Evolutionary conservation across 371 early-diverging fungal genomes (phyloP).

Genomic region (Mortierella sp.): DNA sequence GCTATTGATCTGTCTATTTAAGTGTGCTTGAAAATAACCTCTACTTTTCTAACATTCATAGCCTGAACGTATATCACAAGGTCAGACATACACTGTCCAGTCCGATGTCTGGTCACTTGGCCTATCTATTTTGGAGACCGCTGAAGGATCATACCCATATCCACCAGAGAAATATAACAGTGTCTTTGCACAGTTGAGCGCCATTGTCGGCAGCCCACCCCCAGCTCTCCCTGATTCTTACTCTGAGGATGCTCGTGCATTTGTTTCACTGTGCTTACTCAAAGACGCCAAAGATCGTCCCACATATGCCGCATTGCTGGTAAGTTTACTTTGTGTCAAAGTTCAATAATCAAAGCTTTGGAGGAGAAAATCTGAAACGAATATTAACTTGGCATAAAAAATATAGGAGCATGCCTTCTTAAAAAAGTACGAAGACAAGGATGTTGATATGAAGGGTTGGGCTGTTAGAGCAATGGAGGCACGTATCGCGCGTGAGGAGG

Average conservation of each 20-base stretch:
- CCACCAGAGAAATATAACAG: conserved; percentile 70
- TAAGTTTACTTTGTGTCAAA: conserved; percentile 18
- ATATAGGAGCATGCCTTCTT: conserved; percentile 80
- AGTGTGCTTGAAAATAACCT: background rate
- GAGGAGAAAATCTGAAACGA: too few species aligned
- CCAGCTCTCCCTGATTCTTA: conserved; percentile 79
- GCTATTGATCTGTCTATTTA: background rate
- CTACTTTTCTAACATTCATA: conserved; percentile 35
- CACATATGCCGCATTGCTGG: conserved; percentile 75
- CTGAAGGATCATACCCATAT: conserved; percentile 89
- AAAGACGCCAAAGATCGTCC: conserved; percentile 82
- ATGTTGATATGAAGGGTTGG: conserved; percentile 90
- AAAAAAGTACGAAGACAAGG: conserved; percentile 61
- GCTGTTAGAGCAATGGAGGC: conserved; percentile 61
- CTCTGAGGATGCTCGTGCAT: conserved; percentile 80
- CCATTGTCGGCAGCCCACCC: conserved; percentile 86
- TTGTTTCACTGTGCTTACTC: conserved; percentile 81
- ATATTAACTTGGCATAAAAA: too few species aligned
- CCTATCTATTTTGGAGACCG: conserved; percentile 92
- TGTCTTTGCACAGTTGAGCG: conserved; percentile 90
- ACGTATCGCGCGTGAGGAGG: conserved; percentile 44
- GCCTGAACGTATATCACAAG: conserved; percentile 85
- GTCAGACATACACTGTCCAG: conserved; percentile 76
- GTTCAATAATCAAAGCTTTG: background rate
- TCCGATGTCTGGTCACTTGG: conserved; percentile 95